Base-by-base conservation (phyloP, 176 grass and related monocot genomes). In the Thalia dealbata region DNA sequence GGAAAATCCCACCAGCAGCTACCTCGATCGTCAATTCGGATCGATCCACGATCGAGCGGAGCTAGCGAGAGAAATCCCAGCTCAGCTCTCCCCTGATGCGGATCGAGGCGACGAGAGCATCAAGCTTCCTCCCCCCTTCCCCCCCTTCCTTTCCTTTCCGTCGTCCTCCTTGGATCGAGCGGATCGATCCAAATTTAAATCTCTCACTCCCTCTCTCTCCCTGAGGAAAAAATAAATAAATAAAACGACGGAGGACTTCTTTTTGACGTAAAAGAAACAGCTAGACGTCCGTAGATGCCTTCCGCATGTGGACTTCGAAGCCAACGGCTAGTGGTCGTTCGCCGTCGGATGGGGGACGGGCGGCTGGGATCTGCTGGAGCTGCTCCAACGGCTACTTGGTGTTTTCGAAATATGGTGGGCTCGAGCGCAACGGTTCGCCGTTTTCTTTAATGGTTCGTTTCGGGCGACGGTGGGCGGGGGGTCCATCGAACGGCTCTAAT, bases 201-300 rank as follows among this genome's bases (percentile, higher is more conserved):
- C 67, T n/a, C 21, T 44, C 67, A 6, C 42, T 50, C 44, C 27
- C 18, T 46, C 14, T 45, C 52, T 82, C 75, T 63, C 22, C 10
- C 7, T 7, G 21, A 70, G 62, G n/a, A 63, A 6, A 63, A 78
- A 66, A 38, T n/a, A n/a, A n/a, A n/a, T n/a, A n/a, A n/a, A n/a
- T n/a, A n/a, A 38, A 14, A 23, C 24, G 26, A n/a, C n/a, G n/a
- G n/a, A 27, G 61, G 24, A 13, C 13, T 16, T 32, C 10, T 28
- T 65, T 32, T 63, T 28, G 10, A 64, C 14, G 46, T 25, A 27
- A 43, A 24, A 38, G 32, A 3, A 69, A 73, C 71, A 78, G 81
- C 62, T 50, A 41, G 73, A 25, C 90, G 82, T 87, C 87, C 79
- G 76, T 46, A 41, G 64, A 58, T 24, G 55, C 29, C 64, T 72